Percentiles rank a stretch among this genome's conserved stretches.
Evolutionary conservation across 2,329 filamentous ascomycete genomes (phyloP).

Genomic region (Onygenales sp.): DNA sequence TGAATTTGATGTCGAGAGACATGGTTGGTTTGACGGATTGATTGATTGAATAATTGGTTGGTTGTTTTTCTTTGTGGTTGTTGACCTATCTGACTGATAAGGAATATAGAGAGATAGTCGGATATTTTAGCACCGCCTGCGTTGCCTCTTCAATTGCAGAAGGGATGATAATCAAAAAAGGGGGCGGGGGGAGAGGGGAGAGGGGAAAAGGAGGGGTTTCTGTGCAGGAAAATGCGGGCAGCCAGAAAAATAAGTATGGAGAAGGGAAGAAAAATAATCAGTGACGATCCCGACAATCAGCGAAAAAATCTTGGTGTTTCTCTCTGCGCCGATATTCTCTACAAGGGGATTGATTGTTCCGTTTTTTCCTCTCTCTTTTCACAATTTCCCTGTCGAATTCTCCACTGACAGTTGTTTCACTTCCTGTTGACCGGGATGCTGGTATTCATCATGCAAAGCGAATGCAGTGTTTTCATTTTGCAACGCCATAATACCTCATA

Average conservation of each 20-base stretch:
- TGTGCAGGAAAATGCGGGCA: neutral
- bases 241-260: neutral
- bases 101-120: neutral
- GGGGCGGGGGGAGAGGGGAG: neutral
- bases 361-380: neutral
- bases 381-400: neutral
- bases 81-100: neutral
- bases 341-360: no score
- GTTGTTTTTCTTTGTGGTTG: neutral
- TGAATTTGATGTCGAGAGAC: constrained; percentile 46
- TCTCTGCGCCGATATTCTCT: no score
- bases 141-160: neutral
- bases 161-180: neutral
- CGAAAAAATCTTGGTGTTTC: no score
- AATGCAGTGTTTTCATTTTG: neutral
- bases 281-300: neutral
- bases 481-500: neutral
- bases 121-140: neutral
- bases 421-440: neutral
- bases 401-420: neutral
- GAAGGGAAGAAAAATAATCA: neutral
- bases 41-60: neutral
- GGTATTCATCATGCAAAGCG: neutral
- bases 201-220: neutral
- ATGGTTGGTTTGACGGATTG: constrained; percentile 29